Evolutionary conservation across 257 asterid species (phyloP).

Genomic region (Ophiorrhiza pumila): DNA sequence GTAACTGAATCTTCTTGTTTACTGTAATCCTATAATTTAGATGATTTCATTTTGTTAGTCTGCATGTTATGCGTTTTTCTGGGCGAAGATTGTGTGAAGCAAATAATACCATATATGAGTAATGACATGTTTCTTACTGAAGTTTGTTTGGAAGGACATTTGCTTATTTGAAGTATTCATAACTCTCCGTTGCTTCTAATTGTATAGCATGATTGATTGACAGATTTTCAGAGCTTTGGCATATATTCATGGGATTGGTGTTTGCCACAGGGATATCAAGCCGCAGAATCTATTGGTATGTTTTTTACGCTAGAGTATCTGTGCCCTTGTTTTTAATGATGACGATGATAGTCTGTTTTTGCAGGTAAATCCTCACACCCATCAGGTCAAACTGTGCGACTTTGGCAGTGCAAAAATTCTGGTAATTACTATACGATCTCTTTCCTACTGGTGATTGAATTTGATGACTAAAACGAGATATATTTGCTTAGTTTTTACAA

Average conservation of each 20-base stretch:
- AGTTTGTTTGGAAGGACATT: not conserved
- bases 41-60: too few relatives aligned
- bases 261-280: constrained; percentile 87
- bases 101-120: not conserved
- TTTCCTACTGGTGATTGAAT: not conserved
- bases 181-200: not conserved
- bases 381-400: constrained; percentile 83
- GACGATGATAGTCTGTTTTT: constrained; percentile 20
- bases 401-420: constrained; percentile 90
- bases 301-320: constrained; percentile 11
- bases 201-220: constrained; percentile 7
- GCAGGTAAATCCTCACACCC: constrained; percentile 91
- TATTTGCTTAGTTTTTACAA: not conserved
- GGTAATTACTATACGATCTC: constrained; percentile 37
- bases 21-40: not conserved
- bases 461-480: not conserved
- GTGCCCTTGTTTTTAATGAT: not conserved
- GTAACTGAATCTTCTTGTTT: not conserved
- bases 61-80: too few relatives aligned
- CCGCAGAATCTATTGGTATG: constrained; percentile 85
- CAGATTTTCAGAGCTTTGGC: constrained; percentile 89
- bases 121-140: not conserved
- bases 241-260: constrained; percentile 74
- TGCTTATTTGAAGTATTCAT: too few relatives aligned
- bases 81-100: not conserved